Base-by-base conservation (phyloP, 179 eudicot species). In the Beta macrorhiza region DNA sequence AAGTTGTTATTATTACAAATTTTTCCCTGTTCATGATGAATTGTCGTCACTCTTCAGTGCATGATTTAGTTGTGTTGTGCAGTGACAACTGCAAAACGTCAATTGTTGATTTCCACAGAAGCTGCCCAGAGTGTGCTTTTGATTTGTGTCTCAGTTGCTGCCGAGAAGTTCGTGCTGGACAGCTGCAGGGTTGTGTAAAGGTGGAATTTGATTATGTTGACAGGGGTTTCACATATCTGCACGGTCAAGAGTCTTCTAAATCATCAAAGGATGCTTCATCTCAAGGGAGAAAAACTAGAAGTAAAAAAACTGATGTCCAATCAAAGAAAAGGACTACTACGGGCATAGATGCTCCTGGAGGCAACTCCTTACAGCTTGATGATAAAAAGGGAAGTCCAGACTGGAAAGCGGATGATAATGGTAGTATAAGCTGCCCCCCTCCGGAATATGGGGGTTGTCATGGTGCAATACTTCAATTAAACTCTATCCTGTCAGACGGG, bases 91-190 rank as follows among this genome's bases (percentile, higher is more conserved):
- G 98, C 84, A 87, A 77, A 56, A 89, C 98, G 19, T 90, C 94
- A 5, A 91, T 93, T 78, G 80, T 81, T 69, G 93, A 93, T 84
- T 90, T 87, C 49, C 90, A 84, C 65, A 80, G 98, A 83, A 91
- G 90, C 84, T 95, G 98, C 78, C 86, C 90, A 3, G 8, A 69
- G 25, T 92, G 96, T 84, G 69, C 77, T 15, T 93, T 88, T 83
- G 97, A 92, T 80, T 85, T 93, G 52, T 94, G 97, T 77, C 92
- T 93, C 67, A 61, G 82, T 22, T 94, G 97, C 83, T 94, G 94
- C 73, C 84, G 77, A 5, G 98, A 92, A 86, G 59, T 94, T 42
- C 91, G 94, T 61, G 85, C 80, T 62, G 94, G 97, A 29, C 47
- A 79, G 75, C 83, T 89, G 3, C 88, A 75, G 68, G 84, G 89